Conservation (phyloP, 2,329 filamentous ascomycete species). For the Malbranchea zuffiana region DNA sequence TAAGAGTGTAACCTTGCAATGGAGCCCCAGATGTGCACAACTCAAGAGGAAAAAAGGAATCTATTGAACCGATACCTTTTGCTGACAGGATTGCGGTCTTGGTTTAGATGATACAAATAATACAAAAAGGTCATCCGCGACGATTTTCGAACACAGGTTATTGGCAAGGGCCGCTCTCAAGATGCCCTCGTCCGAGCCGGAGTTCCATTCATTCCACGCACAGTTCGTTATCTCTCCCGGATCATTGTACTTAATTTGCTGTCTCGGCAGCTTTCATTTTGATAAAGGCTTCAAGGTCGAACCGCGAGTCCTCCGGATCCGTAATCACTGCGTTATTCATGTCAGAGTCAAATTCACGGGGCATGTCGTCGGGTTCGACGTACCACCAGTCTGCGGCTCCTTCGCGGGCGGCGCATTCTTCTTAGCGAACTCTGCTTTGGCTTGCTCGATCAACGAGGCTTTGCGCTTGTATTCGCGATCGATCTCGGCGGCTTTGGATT, state of each 20-base stretch:
- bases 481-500: slow-evolving; percentile 58
- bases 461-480: slow-evolving; percentile 84
- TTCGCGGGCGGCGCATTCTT: slow-evolving; percentile 49
- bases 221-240: slow-evolving; percentile 2
- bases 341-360: slow-evolving; percentile 1
- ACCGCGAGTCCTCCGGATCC: slow-evolving; percentile 76
- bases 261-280: slow-evolving; percentile 46
- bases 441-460: slow-evolving; percentile 80
- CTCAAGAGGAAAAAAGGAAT: slow-evolving; percentile 30
- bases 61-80: slow-evolving; percentile 29
- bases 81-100: slow-evolving; percentile 28
- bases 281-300: slow-evolving; percentile 83
- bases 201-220: neutral
- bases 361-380: slow-evolving; percentile 1
- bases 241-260: neutral
- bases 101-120: slow-evolving; percentile 32
- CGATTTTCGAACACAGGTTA: slow-evolving; percentile 1
- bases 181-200: neutral
- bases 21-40: slow-evolving; percentile 21
- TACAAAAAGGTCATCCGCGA: slow-evolving; percentile 18
- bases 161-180: neutral
- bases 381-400: slow-evolving; percentile 24
- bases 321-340: slow-evolving; percentile 47
- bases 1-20: slow-evolving; percentile 1
- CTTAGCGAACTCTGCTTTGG: slow-evolving; percentile 82